Evolutionary conservation across 1,284 basidiomycete genomes (phyloP).

Genomic region (Lentinus polychrous): DNA sequence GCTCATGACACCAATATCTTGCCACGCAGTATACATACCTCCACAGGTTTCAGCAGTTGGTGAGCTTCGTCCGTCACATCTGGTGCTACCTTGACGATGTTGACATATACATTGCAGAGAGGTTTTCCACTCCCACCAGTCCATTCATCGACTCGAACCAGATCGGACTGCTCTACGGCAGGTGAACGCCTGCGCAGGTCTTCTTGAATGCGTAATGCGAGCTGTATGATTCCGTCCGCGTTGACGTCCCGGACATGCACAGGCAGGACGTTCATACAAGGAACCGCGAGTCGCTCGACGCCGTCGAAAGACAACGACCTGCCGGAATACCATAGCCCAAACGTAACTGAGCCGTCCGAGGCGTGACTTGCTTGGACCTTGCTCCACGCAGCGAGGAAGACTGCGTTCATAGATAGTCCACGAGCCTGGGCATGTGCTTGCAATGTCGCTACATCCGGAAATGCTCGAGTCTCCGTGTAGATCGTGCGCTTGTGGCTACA

Average conservation of each 20-base stretch:
- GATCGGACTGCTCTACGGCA: conserved; percentile 35
- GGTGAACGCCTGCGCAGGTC: conserved; percentile 33
- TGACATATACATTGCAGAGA: conserved; percentile 40
- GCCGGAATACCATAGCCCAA: conserved; percentile 43
- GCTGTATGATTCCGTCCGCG: conserved; percentile 16
- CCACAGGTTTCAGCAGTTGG: conserved; percentile 8
- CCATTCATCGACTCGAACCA: conserved; percentile 32
- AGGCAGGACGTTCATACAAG: conserved; percentile 43
- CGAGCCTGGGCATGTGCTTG: conserved; percentile 24
- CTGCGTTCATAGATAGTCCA: conserved; percentile 31
- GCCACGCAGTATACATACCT: conserved; percentile 5
- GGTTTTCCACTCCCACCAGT: conserved; percentile 25
- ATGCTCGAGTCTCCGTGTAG: conserved; percentile 17
- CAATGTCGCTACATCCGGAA: conserved; percentile 18
- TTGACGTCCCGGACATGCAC: conserved; percentile 25
- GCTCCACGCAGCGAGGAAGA: conserved; percentile 42
- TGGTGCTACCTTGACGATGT: conserved; percentile 32
- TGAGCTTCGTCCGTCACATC: conserved; percentile 12
- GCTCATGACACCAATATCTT: not conserved
- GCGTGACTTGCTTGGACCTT: conserved; percentile 31
- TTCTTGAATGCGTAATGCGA: conserved; percentile 29
- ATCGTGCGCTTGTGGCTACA: conserved; percentile 12
- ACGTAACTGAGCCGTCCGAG: conserved; percentile 25
- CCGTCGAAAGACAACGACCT: conserved; percentile 29
- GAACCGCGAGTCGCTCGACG: conserved; percentile 33